Base-by-base conservation (phyloP, 352 stramenopile species). In the Achlya hypogyna region DNA sequence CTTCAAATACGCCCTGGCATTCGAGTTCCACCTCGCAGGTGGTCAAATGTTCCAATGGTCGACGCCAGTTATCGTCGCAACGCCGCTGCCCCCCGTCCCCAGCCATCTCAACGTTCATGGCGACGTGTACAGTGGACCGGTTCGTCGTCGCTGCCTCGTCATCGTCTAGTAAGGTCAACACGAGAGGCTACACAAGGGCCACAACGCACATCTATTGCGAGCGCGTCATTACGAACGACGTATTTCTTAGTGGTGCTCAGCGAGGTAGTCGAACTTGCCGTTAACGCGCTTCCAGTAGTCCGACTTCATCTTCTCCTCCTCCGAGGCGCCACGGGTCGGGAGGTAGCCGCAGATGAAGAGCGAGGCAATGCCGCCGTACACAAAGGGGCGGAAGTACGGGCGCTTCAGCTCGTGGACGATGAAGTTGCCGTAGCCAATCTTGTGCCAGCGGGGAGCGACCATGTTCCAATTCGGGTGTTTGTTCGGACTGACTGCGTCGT, bases 211-310 rank as follows among this genome's bases (percentile, higher is more conserved):
- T n/a, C n/a, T n/a, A n/a, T n/a, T n/a, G n/a, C n/a, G n/a, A 31
- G 49, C 25, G 25, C 10, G 16, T 27, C n/a, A 56, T 56, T n/a
- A n/a, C 25, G 49, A n/a, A 12, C 25, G 49, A 16, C 20, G 12
- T 56, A 45, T 10, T 20, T 12, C 31, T 67, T 67, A 67, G 31
- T 67, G 60, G 60, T 67, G 60, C 28, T 67, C 60, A 25, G 60
- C 60, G 34, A 49, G 28, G 38, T 49, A 67, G 51, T 67, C 60
- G 51, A 43, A 67, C 64, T 63, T 94, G 78, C 81, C 84, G 76
- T 94, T 88, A 35, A 84, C 54, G 62, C 82, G 82, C 75, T 92
- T 78, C 86, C 86, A 94, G 83, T 84, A 94, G 73, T 91, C 91
- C 58, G 75, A 87, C 76, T 88, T 82, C 65, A 88, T 79, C 75